Conservation (phyloP, 75 land plant genomes). For the Azolla pinnata region DNA sequence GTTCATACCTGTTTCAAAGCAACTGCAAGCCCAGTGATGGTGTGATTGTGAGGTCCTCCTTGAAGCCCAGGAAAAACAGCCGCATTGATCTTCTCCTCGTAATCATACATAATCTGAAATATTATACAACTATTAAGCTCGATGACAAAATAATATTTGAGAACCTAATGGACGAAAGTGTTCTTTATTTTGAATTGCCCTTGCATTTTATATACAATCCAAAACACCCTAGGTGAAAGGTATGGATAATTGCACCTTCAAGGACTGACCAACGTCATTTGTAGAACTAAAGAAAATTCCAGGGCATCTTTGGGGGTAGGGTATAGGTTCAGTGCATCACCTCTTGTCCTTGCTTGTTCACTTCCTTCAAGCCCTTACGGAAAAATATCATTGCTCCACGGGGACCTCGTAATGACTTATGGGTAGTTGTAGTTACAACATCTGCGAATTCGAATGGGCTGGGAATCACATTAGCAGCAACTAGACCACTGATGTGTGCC, state of each 20-base stretch:
- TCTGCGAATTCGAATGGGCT: conserved; percentile 92
- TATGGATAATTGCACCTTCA: no score
- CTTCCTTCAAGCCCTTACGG: conserved; percentile 84
- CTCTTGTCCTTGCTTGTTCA: conserved; percentile 85
- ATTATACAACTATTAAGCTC: background rate
- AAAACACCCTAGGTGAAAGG: no score
- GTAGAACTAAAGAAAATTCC: no score
- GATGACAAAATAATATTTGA: no score
- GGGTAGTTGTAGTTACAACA: conserved; percentile 89
- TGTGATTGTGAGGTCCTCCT: conserved; percentile 98
- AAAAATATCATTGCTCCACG: conserved; percentile 96
- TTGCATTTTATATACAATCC: no score
- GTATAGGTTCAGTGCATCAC: no score
- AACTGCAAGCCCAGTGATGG: conserved; percentile 69
- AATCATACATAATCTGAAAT: conserved; percentile 77
- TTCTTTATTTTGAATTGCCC: no score
- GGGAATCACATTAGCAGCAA: conserved; percentile 16
- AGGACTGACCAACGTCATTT: no score
- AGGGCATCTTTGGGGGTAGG: no score
- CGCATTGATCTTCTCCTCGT: conserved; percentile 80
- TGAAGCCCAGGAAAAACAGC: conserved; percentile 98
- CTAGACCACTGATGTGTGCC: conserved; percentile 41
- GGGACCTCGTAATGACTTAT: conserved; percentile 94
- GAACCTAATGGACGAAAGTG: no score
- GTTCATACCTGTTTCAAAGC: conserved; percentile 80